phyloP scores from a whole-genome alignment of 139 green algal genomes.

The Desmodesmus armatus region DNA sequence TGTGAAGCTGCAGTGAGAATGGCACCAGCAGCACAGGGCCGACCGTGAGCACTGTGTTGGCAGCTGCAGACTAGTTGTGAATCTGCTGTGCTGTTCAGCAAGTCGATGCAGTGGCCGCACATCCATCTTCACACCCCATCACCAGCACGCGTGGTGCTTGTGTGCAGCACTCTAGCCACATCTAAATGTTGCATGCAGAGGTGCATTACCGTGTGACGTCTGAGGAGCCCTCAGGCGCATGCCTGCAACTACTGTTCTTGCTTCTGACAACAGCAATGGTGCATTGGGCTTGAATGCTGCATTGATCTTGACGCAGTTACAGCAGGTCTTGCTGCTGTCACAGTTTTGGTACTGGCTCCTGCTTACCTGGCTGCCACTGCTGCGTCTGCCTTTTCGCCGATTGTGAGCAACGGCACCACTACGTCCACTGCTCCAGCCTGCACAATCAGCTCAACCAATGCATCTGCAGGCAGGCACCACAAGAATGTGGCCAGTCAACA shows the following conservation, averaged over 20 bases:
- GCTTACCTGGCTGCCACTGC: background rate
- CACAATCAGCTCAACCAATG: conserved; percentile 81
- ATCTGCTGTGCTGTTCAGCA: background rate
- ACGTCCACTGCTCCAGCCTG: conserved; percentile 70
- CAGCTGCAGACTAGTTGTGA: background rate
- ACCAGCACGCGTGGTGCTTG: background rate
- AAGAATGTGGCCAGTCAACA: background rate
- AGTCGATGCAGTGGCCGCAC: background rate
- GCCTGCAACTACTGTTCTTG: too few species aligned
- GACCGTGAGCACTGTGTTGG: background rate
- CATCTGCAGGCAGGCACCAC: conserved; percentile 64
- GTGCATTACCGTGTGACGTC: background rate
- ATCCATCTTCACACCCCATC: background rate
- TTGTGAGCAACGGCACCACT: conserved; percentile 76
- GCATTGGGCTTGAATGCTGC: background rate
- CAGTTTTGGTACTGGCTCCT: background rate
- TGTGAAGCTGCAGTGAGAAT: conserved; percentile 55
- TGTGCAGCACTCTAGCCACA: background rate
- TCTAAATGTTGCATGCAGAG: background rate
- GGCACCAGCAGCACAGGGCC: background rate
- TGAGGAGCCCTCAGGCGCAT: background rate
- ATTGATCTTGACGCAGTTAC: background rate
- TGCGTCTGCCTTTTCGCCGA: conserved; percentile 23
- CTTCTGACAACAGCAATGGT: background rate
- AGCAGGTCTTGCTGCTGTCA: background rate